Base-by-base conservation (phyloP, 306 rosid genomes). In the Vicia villosa region DNA sequence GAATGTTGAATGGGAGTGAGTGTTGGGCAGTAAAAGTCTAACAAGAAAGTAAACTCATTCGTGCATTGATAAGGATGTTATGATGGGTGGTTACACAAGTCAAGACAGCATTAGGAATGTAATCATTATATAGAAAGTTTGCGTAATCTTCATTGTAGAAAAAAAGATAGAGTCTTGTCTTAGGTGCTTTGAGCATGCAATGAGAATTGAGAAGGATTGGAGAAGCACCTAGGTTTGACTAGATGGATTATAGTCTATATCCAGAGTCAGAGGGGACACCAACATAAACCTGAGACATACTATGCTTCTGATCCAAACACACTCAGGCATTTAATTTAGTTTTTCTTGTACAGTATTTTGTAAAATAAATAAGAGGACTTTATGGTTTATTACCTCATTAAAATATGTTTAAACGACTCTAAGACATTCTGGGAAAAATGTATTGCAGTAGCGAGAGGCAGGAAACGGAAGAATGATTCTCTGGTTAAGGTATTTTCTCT, bases 391-490 rank as follows among this genome's bases (percentile, higher is more conserved):
- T 49, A 34, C 43, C 21, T 5, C 34, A 34, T 58, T 37, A 30
- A 51, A 73, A 60, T 69, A 65, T 51, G 55, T 70, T 5, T 42
- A 57, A 36, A 37, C 68, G 60, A 70, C 24, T 60, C 83, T 79
- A 43, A 81, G 66, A 47, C 38, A 7, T 68, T 72, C 21, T 56
- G 56, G 59, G 42, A 55, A 82, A 66, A 68, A 56, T 86, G 51
- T 68, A 72, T 74, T 86, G 90, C 96, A 90, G 98, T 37, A 16
- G 47, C 74, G 17, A 85, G 85, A 79, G 83, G 88, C 67, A 80
- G 58, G 83, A 93, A 90, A 77, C 82, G 90, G 24, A 88, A 85
- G 85, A 77, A 67, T 78, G 93, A 90, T 73, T 51, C 84, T 66
- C 28, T 16, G 54, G 2, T 13, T 60, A 83, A 84, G 98, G 98